Percentiles rank a stretch among this genome's conserved stretches.
These are phyloP conservation scores for Mrakia hoshinonis DNA, from an alignment of 768 basidiomycete species.

Conservation along the genomic window DNA sequence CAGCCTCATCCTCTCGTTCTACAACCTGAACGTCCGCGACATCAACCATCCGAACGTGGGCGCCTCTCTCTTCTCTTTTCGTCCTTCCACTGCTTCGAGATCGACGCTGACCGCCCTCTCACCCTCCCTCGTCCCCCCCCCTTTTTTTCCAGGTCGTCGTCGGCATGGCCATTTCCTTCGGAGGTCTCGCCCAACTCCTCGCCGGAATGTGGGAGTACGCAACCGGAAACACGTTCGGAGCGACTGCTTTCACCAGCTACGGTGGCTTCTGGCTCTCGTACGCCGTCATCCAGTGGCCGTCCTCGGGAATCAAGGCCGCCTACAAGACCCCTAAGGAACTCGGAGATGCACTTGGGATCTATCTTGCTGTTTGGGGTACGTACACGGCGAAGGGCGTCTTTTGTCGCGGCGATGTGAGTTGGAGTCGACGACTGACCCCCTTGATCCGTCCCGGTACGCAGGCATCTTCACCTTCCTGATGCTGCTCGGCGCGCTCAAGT, in stretches of 20 bases:
- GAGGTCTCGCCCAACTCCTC: slow-evolving; percentile 74
- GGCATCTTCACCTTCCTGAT: slow-evolving; percentile 20
- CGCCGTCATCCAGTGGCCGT: slow-evolving; percentile 62
- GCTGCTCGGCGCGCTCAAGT: slow-evolving; percentile 15
- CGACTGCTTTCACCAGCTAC: slow-evolving; percentile 43
- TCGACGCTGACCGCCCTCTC: slow-evolving; percentile 37
- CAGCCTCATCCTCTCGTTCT: slow-evolving; percentile 64
- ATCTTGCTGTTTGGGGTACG: neutral
- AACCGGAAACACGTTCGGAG: slow-evolving; percentile 52
- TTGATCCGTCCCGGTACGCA: neutral
- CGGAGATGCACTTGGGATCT: neutral
- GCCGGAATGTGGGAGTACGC: slow-evolving; percentile 81
- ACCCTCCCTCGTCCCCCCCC: neutral
- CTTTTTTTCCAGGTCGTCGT: slow-evolving; percentile 53
- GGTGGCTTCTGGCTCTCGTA: slow-evolving; percentile 87
- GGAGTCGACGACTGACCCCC: neutral
- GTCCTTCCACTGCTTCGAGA: slow-evolving; percentile 45
- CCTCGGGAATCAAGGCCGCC: slow-evolving; percentile 53
- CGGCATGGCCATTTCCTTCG: slow-evolving; percentile 77
- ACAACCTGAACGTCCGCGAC: neutral
- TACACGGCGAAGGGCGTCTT: neutral
- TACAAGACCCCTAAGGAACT: slow-evolving; percentile 40
- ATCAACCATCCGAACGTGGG: slow-evolving; percentile 34
- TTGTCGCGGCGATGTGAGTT: neutral
- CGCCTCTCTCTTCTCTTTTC: slow-evolving; percentile 53